Conservation (phyloP, 2,329 filamentous ascomycete species). For the Mariannaea elegans region DNA sequence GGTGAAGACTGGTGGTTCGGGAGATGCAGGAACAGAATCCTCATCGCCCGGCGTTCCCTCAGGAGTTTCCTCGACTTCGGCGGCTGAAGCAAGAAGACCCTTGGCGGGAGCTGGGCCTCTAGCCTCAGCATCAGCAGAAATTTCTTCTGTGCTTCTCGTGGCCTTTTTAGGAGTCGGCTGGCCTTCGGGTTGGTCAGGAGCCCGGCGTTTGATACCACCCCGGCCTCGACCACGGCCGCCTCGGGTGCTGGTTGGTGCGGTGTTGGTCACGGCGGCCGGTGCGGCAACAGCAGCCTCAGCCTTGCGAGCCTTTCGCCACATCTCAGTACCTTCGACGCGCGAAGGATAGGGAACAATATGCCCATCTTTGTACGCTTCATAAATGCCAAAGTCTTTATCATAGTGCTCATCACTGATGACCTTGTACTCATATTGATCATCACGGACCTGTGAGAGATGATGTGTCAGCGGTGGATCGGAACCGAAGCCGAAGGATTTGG, state of each 20-base stretch:
- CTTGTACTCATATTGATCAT: slow-evolving; percentile 57
- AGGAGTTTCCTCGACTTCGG: slow-evolving; percentile 47
- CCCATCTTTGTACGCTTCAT: slow-evolving; percentile 52
- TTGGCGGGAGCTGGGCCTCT: slow-evolving; percentile 46
- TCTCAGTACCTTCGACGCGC: slow-evolving; percentile 53
- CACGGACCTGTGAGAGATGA: slow-evolving; percentile 45
- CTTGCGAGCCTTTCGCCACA: slow-evolving; percentile 50
- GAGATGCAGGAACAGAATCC: slow-evolving; percentile 48
- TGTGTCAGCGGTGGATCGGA: slow-evolving; percentile 32
- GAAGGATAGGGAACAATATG: slow-evolving; percentile 56
- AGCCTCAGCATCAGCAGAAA: slow-evolving; percentile 32
- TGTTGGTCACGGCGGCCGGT: not conserved
- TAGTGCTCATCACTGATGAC: slow-evolving; percentile 55
- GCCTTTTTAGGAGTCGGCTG: slow-evolving; percentile 60
- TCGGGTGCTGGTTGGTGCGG: slow-evolving; percentile 36
- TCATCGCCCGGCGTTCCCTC: slow-evolving; percentile 48
- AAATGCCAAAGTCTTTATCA: slow-evolving; percentile 54
- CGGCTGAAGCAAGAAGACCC: slow-evolving; percentile 51
- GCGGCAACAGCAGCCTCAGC: slow-evolving; percentile 48
- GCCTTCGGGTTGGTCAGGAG: slow-evolving; percentile 58
- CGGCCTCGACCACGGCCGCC: slow-evolving; percentile 45
- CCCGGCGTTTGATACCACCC: slow-evolving; percentile 58
- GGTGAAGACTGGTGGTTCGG: slow-evolving; percentile 42
- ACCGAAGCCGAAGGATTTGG: slow-evolving; percentile 20
- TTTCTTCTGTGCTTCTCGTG: slow-evolving; percentile 47